Conservation (phyloP, 1,284 basidiomycete species). For the Amylostereum areolatum region DNA sequence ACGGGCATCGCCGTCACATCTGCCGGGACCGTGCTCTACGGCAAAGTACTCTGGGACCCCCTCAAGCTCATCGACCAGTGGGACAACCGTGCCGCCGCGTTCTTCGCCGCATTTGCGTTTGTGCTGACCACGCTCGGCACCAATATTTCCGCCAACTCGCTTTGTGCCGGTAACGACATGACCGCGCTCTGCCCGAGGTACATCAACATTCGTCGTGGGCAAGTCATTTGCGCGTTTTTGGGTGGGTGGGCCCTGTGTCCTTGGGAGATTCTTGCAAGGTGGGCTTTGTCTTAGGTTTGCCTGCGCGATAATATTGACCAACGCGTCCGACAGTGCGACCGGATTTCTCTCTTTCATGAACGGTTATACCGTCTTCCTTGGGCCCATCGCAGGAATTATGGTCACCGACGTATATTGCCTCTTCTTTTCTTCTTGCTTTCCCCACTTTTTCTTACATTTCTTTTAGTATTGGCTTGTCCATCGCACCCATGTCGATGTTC, state of each 20-base stretch:
- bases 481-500: slow-evolving; percentile 56
- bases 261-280: slow-evolving; percentile 49
- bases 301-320: background rate
- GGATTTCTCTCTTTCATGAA: slow-evolving; percentile 55
- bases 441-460: background rate
- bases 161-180: slow-evolving; percentile 77
- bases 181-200: slow-evolving; percentile 60
- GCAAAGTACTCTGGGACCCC: slow-evolving; percentile 45
- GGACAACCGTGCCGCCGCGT: slow-evolving; percentile 74
- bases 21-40: slow-evolving; percentile 59
- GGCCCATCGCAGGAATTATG: slow-evolving; percentile 72
- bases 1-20: slow-evolving; percentile 65
- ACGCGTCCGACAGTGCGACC: slow-evolving; percentile 29
- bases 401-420: slow-evolving; percentile 51
- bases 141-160: slow-evolving; percentile 71
- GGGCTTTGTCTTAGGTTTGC: slow-evolving; percentile 2
- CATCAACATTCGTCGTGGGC: slow-evolving; percentile 71
- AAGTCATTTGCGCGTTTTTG: slow-evolving; percentile 65
- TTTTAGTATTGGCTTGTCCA: slow-evolving; percentile 63
- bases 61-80: slow-evolving; percentile 55
- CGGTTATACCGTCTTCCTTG: slow-evolving; percentile 69
- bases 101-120: slow-evolving; percentile 70
- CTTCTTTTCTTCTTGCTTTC: no score
- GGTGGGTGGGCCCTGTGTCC: slow-evolving; percentile 59
- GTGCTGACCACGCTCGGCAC: slow-evolving; percentile 64